Conservation (phyloP, 139 green algal genomes). For the Picochlorum sp. region DNA sequence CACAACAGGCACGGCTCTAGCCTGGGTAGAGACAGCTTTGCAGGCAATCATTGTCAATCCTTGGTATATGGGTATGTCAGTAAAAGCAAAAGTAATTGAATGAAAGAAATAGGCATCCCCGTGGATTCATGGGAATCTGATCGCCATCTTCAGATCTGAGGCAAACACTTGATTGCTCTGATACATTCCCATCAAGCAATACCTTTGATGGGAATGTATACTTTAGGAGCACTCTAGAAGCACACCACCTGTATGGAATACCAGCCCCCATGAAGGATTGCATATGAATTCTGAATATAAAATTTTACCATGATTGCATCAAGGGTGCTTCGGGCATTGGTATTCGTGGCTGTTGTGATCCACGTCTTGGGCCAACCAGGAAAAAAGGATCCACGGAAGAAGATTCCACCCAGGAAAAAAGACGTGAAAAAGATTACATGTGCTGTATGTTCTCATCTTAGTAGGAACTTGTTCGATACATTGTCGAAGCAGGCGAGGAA, state of each 20-base stretch:
- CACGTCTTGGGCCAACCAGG: neutral
- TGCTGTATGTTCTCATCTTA: constrained; percentile 38
- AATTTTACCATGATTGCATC: neutral
- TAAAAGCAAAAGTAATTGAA: neutral
- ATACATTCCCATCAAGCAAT: no score
- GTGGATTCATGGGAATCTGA: no score
- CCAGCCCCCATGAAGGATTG: no score
- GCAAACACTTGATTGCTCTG: no score
- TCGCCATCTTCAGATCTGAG: no score
- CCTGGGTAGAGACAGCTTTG: neutral
- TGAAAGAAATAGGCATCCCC: neutral
- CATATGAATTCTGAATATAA: no score
- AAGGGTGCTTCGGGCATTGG: neutral
- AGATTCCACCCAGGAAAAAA: neutral
- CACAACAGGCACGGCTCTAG: neutral
- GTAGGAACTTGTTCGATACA: constrained; percentile 33
- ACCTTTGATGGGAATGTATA: no score
- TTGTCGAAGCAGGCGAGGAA: neutral
- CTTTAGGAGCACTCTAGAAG: no score
- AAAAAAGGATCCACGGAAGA: constrained; percentile 1
- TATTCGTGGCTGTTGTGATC: neutral
- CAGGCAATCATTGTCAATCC: neutral
- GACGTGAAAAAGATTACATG: constrained; percentile 39
- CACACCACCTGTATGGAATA: no score
- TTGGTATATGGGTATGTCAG: neutral